These are phyloP conservation scores for Starmerella vitae DNA, from an alignment of 805 yeast species.

Conservation along the genomic window DNA sequence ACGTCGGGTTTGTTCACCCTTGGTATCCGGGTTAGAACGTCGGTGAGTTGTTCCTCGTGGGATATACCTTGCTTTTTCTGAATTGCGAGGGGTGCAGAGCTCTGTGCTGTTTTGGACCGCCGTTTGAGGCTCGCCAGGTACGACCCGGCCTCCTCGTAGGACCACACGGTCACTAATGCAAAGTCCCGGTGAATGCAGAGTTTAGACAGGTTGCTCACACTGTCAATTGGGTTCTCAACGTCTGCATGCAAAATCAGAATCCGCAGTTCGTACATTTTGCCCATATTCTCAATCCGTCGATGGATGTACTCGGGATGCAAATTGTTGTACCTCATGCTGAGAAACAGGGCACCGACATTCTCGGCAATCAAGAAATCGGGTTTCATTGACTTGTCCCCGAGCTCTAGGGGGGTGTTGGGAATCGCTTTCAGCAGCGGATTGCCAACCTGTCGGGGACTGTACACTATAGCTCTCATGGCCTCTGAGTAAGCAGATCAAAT, in stretches of 20 bases:
- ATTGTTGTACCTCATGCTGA: slow-evolving; percentile 27
- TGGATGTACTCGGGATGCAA: slow-evolving; percentile 33
- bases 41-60: slow-evolving; percentile 27
- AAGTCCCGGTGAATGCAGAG: slow-evolving; percentile 25
- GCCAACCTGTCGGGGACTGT: slow-evolving; percentile 23
- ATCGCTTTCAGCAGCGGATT: slow-evolving; percentile 24
- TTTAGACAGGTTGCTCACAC: slow-evolving; percentile 27
- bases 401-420: slow-evolving; percentile 20
- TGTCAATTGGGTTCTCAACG: slow-evolving; percentile 28
- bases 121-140: slow-evolving; percentile 27
- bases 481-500: not conserved
- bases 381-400: slow-evolving; percentile 22
- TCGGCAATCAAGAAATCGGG: slow-evolving; percentile 30
- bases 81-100: slow-evolving; percentile 13
- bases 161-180: slow-evolving; percentile 29
- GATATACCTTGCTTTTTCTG: slow-evolving; percentile 12
- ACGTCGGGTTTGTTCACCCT: slow-evolving; percentile 31
- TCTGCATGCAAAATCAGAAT: slow-evolving; percentile 30
- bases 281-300: slow-evolving; percentile 27
- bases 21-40: slow-evolving; percentile 26
- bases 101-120: slow-evolving; percentile 24
- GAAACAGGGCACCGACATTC: slow-evolving; percentile 27
- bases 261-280: slow-evolving; percentile 24
- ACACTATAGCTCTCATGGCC: slow-evolving; percentile 6
- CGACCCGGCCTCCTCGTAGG: slow-evolving; percentile 28